These are phyloP conservation scores for Dorcoceras hygrometricum DNA, from an alignment of 257 asterid genomes.

Conservation along the genomic window DNA sequence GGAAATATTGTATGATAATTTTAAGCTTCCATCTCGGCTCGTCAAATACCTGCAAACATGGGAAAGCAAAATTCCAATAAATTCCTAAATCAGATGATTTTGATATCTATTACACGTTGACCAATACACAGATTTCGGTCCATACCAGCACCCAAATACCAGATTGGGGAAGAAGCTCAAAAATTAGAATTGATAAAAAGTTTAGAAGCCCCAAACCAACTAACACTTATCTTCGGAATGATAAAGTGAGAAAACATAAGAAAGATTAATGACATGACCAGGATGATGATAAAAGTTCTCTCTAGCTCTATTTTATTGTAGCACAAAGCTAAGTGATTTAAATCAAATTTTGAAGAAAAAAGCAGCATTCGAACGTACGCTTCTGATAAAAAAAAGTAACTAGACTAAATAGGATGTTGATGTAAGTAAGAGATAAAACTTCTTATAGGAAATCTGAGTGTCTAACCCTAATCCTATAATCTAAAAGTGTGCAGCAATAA, in stretches of 20 bases:
- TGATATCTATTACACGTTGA: not conserved
- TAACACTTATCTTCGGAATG: not conserved
- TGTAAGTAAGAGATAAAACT: not conserved
- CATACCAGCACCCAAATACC: no score
- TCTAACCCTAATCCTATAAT: constrained; percentile 1
- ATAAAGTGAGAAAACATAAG: not conserved
- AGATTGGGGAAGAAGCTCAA: no score
- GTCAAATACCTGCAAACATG: constrained; percentile 61
- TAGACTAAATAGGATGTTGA: not conserved
- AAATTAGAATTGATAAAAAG: not conserved
- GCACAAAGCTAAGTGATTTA: not conserved
- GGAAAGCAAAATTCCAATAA: constrained; percentile 15
- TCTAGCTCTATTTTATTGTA: not conserved
- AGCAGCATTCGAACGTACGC: not conserved
- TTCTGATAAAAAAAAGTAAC: no score
- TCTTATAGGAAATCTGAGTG: not conserved
- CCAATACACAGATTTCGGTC: no score
- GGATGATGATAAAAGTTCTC: not conserved
- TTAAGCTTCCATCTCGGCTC: constrained; percentile 64
- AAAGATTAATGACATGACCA: not conserved
- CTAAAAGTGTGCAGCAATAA: not conserved
- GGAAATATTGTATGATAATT: constrained; percentile 65
- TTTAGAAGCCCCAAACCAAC: not conserved
- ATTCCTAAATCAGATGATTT: constrained; percentile 7
- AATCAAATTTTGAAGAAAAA: not conserved